Base-by-base conservation (phyloP, 192 early-diverging fungal genomes). In the Entophlyctis luteolus region DNA sequence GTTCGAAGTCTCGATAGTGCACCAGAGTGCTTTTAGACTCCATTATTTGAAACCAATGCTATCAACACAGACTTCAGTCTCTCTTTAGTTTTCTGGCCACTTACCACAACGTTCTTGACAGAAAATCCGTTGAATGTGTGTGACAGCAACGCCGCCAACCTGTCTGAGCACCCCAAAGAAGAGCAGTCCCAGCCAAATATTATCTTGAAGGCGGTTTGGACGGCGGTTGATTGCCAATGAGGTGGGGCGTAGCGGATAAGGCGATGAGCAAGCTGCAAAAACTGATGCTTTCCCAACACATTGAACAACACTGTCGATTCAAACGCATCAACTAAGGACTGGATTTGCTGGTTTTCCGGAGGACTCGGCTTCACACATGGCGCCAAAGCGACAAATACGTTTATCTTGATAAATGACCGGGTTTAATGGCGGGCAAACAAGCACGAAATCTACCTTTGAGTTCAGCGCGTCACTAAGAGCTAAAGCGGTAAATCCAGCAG, bases 141-240 rank as follows among this genome's bases (percentile, higher is more conserved):
- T 87, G 5, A 90, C 34, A 16, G 82, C 78, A 0, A 89, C 87
- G 70, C 85, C 93, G 22, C 87, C 73, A n/a, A 84, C 82, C 32
- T 89, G 87, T 53, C 22, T 2, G 22, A 29, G 25, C 58, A 60
- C 27, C 58, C 58, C 25, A 60, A 46, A 23, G 4, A 87, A 81
- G 14, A 95, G 73, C 5, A 95, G 60, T 60, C 78, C 84, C 59
- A 92, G 88, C 93, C 94, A 98, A 67, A 94, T 93, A 29, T 90
- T 71, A 4, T 87, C 84, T 33, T 89, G 81, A 12, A 86, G 82
- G 58, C 96, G 78, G 22, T 91, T 86, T 1, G 88, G 81, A 46
- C 90, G 90, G n/a, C 91, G 83, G 28, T 93, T 92, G 80, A 98
- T 88, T 20, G 94, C 72, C 6, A 95, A 79, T 62, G 93, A 94